Percentiles rank a stretch among this genome's conserved stretches.
Evolutionary conservation across 768 basidiomycete genomes (phyloP).

Genomic region (Boletus rufocinnamomeus): DNA sequence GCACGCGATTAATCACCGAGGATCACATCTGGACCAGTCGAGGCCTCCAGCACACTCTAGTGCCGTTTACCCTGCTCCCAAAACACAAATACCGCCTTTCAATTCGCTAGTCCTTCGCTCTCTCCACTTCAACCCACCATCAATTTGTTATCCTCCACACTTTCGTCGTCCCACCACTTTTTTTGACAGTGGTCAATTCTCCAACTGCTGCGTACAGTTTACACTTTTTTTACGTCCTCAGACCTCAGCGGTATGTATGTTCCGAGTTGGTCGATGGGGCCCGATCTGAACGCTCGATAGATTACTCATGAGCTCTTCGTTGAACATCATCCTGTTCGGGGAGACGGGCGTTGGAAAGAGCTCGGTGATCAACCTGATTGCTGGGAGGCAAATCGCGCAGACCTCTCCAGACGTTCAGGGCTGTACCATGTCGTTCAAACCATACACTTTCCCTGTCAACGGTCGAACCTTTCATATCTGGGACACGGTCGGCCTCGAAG

Average conservation of each 20-base stretch:
- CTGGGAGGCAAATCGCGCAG: constrained; percentile 26
- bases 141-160: background rate
- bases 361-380: constrained; percentile 37
- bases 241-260: constrained; percentile 13
- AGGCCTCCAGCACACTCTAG: constrained; percentile 6
- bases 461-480: constrained; percentile 26
- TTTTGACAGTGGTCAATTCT: background rate
- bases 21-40: constrained; percentile 19
- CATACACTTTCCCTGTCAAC: constrained; percentile 29
- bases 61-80: background rate
- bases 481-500: constrained; percentile 41
- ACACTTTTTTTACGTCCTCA: background rate
- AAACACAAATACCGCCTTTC: constrained; percentile 21
- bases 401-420: constrained; percentile 35
- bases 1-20: constrained; percentile 26
- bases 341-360: constrained; percentile 43
- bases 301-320: constrained; percentile 19
- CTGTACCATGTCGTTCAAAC: constrained; percentile 39
- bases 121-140: constrained; percentile 4
- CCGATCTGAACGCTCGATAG: constrained; percentile 23
- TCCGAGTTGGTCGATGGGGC: constrained; percentile 5
- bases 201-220: background rate
- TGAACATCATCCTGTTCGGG: constrained; percentile 47
- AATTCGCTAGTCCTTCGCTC: background rate
- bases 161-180: background rate